phyloP scores from a whole-genome alignment of 495 filamentous ascomycete genomes.

The Apodospora peruviana region DNA sequence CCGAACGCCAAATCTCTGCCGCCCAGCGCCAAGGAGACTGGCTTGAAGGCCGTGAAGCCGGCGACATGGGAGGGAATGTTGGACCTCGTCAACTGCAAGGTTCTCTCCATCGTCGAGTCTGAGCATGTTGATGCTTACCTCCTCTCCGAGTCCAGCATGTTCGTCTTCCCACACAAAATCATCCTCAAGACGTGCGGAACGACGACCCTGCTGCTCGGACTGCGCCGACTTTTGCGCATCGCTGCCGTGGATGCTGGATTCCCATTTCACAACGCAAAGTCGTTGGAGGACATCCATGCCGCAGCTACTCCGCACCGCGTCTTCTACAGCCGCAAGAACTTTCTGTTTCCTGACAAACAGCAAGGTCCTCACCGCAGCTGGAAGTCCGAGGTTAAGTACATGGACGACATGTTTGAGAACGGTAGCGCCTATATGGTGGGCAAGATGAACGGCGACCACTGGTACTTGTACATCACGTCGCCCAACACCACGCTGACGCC shows the following conservation, averaged over 20 bases:
- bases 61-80: slow-evolving; percentile 96
- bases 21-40: slow-evolving; percentile 59
- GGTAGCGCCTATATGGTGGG: slow-evolving; percentile 99
- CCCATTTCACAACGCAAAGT: slow-evolving; percentile 50
- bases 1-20: slow-evolving; percentile 72
- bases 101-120: slow-evolving; percentile 90
- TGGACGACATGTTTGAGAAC: slow-evolving; percentile 83
- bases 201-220: slow-evolving; percentile 83
- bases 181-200: slow-evolving; percentile 99
- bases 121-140: slow-evolving; percentile 96
- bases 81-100: slow-evolving; percentile 96
- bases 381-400: slow-evolving; percentile 86
- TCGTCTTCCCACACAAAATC: slow-evolving; percentile 97
- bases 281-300: slow-evolving; percentile 51
- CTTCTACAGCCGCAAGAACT: slow-evolving; percentile 99
- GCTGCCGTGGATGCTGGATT: slow-evolving; percentile 85
- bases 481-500: slow-evolving; percentile 74
- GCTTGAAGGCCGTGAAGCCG: slow-evolving; percentile 77
- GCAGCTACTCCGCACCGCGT: slow-evolving; percentile 88
- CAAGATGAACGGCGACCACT: slow-evolving; percentile 99
- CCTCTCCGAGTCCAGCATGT: slow-evolving; percentile 98
- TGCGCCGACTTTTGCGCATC: slow-evolving; percentile 86
- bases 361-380: slow-evolving; percentile 93
- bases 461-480: slow-evolving; percentile 95
- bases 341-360: slow-evolving; percentile 92